phyloP scores from a whole-genome alignment of 2,329 filamentous ascomycete genomes.

The Pestalotiopsis sp. region DNA sequence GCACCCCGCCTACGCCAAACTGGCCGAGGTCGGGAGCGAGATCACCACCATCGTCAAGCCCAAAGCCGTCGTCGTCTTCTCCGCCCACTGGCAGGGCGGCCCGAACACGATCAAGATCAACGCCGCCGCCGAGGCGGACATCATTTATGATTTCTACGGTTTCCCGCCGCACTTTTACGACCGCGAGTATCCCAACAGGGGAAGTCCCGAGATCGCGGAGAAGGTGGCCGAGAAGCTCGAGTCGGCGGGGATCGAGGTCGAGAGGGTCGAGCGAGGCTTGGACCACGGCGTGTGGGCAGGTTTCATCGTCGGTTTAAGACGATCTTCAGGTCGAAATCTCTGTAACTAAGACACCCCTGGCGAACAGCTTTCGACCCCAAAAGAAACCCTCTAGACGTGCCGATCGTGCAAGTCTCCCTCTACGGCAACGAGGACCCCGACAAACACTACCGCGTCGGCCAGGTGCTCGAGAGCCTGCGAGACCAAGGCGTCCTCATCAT shows the following conservation, averaged over 20 bases:
- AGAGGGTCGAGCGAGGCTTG: slow-evolving; percentile 56
- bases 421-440: slow-evolving; percentile 54
- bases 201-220: slow-evolving; percentile 54
- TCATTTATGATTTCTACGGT: slow-evolving; percentile 67
- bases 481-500: slow-evolving; percentile 59
- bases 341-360: too few relatives aligned
- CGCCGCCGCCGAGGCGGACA: slow-evolving; percentile 51
- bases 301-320: slow-evolving; percentile 50
- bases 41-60: slow-evolving; percentile 63
- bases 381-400: slow-evolving; percentile 51
- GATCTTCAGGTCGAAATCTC: too few relatives aligned
- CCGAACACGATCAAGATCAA: slow-evolving; percentile 56
- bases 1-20: slow-evolving; percentile 58
- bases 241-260: slow-evolving; percentile 50
- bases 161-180: slow-evolving; percentile 64
- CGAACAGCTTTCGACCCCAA: slow-evolving; percentile 49
- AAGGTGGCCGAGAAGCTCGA: slow-evolving; percentile 49
- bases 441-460: slow-evolving; percentile 56
- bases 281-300: slow-evolving; percentile 67
- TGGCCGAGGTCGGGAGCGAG: slow-evolving; percentile 57
- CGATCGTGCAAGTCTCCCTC: slow-evolving; percentile 60
- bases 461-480: slow-evolving; percentile 53
- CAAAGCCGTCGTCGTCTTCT: slow-evolving; percentile 65
- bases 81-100: slow-evolving; percentile 64
- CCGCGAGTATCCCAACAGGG: slow-evolving; percentile 57